Evolutionary conservation across 768 basidiomycete genomes (phyloP).

Genomic region (Phylloporus sp.): DNA sequence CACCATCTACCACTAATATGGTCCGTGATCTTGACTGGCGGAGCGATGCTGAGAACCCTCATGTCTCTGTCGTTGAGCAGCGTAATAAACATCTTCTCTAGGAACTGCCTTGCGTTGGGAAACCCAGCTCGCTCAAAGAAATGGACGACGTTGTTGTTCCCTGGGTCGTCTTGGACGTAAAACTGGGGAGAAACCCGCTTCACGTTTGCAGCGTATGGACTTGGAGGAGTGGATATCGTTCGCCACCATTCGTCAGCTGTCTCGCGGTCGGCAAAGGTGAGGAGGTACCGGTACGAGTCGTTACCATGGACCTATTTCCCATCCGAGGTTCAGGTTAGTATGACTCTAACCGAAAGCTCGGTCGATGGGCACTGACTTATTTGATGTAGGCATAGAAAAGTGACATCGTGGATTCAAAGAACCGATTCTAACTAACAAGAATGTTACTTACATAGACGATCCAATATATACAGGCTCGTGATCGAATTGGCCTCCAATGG

Average conservation of each 20-base stretch:
- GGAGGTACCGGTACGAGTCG: constrained; percentile 4
- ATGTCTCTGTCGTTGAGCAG: background rate
- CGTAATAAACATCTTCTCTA: constrained; percentile 1
- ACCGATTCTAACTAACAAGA: too few relatives aligned
- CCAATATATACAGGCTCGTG: background rate
- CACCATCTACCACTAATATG: constrained; percentile 1
- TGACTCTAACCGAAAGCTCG: background rate
- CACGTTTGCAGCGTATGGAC: too few relatives aligned
- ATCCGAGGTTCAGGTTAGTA: background rate
- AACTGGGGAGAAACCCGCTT: constrained; percentile 1
- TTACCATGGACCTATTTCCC: background rate
- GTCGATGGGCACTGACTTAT: background rate
- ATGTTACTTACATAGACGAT: background rate
- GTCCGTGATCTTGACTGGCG: background rate
- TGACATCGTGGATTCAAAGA: background rate
- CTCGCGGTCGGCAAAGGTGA: constrained; percentile 19
- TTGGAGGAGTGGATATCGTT: too few relatives aligned
- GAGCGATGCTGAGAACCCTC: background rate
- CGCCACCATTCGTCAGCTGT: constrained; percentile 27
- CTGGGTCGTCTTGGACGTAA: background rate
- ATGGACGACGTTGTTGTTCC: background rate
- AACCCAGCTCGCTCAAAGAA: background rate
- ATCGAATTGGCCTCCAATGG: too few relatives aligned
- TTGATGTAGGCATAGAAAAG: constrained; percentile 2
- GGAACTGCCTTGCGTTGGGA: background rate